A percentile compares a stretch with the other conserved stretches of the same genome.
Evolutionary conservation across 164 flowering plant genomes (phyloP).

Genomic region (Brasenia schreberi): DNA sequence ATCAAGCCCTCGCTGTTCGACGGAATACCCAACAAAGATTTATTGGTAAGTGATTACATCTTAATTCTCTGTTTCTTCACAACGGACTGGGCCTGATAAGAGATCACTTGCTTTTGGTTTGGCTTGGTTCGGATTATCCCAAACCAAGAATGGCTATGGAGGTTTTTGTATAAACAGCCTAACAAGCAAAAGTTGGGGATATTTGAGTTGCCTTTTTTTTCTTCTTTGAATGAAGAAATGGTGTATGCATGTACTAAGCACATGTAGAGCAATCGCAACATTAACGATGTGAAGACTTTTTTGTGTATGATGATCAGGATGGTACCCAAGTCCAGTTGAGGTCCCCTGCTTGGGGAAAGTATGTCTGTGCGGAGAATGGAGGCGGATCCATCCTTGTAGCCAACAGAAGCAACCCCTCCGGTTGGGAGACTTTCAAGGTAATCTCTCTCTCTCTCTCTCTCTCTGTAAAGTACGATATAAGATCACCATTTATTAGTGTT

Average conservation of each 20-base stretch:
- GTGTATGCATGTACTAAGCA: too few species aligned
- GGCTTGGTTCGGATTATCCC: too few species aligned
- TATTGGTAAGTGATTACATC: conserved; percentile 20
- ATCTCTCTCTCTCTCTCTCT: not conserved
- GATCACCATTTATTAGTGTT: too few species aligned
- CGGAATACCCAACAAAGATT: conserved; percentile 26
- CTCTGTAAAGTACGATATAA: not conserved
- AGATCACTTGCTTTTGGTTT: too few species aligned
- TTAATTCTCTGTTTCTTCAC: not conserved
- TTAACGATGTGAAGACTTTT: not conserved
- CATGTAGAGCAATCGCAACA: too few species aligned
- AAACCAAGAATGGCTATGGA: too few species aligned
- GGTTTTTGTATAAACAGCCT: too few species aligned
- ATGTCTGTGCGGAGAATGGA: conserved; percentile 42
- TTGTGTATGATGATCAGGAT: conserved; percentile 30
- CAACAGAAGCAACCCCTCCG: conserved; percentile 23
- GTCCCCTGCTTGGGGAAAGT: conserved; percentile 39
- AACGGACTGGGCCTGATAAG: too few species aligned
- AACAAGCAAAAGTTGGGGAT: too few species aligned
- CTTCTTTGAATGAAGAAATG: too few species aligned
- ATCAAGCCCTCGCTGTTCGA: conserved; percentile 26
- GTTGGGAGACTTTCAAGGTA: conserved; percentile 53
- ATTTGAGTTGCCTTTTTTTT: too few species aligned
- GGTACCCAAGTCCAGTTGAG: conserved; percentile 43
- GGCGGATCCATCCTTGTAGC: conserved; percentile 46